phyloP scores from a whole-genome alignment of 192 early-diverging fungal genomes.

The Linnemannia exigua region DNA sequence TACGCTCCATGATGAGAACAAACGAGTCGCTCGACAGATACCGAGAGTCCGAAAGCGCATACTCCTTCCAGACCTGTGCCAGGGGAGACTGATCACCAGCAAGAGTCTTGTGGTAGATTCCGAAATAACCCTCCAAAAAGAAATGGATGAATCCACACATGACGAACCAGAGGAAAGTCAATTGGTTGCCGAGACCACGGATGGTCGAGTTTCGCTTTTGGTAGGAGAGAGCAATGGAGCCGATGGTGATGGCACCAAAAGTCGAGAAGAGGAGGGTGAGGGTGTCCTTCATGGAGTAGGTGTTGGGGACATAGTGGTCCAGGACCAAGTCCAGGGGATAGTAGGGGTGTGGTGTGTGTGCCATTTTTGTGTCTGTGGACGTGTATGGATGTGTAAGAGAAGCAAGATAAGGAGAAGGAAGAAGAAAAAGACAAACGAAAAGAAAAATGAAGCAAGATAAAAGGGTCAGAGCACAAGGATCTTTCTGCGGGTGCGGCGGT shows the following conservation, averaged over 20 bases:
- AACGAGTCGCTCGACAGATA: constrained; percentile 90
- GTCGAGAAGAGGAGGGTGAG: constrained; percentile 48
- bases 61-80: constrained; percentile 93
- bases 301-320: constrained; percentile 63
- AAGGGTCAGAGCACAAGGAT: neutral
- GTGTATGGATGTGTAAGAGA: neutral
- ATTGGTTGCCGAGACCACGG: constrained; percentile 43
- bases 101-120: constrained; percentile 75
- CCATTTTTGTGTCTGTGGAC: neutral
- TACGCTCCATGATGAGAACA: constrained; percentile 87
- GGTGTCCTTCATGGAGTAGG: constrained; percentile 34
- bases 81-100: constrained; percentile 75
- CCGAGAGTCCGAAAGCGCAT: constrained; percentile 87
- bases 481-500: neutral
- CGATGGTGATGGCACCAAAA: constrained; percentile 44
- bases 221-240: constrained; percentile 26
- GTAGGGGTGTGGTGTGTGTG: constrained; percentile 55
- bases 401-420: neutral
- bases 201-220: constrained; percentile 36
- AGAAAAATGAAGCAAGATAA: neutral
- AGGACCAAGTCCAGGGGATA: constrained; percentile 57
- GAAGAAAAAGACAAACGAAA: neutral
- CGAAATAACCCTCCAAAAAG: constrained; percentile 90
- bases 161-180: constrained; percentile 87
- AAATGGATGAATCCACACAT: constrained; percentile 86